Evolutionary conservation across 208 protist species (phyloP).

Genomic region (Trypanosoma avium): DNA sequence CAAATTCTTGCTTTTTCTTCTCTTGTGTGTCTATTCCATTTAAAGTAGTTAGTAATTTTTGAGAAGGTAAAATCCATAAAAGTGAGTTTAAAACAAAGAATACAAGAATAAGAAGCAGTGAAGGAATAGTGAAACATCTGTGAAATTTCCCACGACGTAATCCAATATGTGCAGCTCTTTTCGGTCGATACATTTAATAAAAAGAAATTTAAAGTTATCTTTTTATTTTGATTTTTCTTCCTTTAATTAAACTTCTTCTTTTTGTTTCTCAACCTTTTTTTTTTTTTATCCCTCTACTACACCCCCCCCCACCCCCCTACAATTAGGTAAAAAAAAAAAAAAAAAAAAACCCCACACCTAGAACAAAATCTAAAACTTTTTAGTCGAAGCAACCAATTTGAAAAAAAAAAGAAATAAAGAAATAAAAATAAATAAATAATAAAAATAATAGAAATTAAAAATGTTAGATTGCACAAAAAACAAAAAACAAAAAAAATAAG

Average conservation of each 20-base stretch:
- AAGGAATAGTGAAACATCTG: neutral
- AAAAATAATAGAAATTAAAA: neutral
- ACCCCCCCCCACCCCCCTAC: neutral
- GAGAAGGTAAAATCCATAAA: neutral
- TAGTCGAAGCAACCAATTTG: neutral
- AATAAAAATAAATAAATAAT: constrained; percentile 5
- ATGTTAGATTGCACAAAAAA: too few relatives aligned
- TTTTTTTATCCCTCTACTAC: neutral
- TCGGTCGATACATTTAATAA: constrained; percentile 10
- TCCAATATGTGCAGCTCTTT: neutral
- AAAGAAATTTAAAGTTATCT: neutral
- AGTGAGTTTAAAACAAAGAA: constrained; percentile 8
- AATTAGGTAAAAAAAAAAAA: neutral
- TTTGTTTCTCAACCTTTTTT: constrained; percentile 2
- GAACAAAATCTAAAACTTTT: too few relatives aligned
- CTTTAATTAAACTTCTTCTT: constrained; percentile 1
- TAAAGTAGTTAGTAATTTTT: neutral
- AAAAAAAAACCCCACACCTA: neutral
- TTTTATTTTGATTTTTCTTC: neutral
- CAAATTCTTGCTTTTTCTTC: neutral
- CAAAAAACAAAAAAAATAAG: too few relatives aligned
- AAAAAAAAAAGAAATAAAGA: constrained; percentile 5
- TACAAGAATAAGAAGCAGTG: neutral
- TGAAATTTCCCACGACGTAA: neutral
- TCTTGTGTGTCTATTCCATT: neutral